phyloP scores from a whole-genome alignment of 768 basidiomycete species.

The Auriscalpium microsporum region DNA sequence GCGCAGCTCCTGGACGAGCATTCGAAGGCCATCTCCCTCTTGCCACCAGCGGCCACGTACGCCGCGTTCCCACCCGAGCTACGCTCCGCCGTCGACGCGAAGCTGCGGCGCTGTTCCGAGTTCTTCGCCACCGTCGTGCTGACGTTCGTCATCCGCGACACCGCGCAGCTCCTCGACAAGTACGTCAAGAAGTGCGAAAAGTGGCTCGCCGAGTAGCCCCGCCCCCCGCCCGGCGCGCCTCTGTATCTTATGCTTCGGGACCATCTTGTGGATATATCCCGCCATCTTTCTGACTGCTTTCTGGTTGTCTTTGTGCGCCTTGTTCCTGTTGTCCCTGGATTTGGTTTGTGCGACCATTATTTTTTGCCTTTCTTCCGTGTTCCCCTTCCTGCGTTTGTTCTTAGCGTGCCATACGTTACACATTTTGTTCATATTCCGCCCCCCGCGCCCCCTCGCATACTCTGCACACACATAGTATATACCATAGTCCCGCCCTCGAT shows the following conservation, averaged over 20 bases:
- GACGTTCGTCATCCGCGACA: slow-evolving; percentile 82
- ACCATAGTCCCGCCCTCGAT: background rate
- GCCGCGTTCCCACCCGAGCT: slow-evolving; percentile 58
- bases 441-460: background rate
- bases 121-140: slow-evolving; percentile 87
- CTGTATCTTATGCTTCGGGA: slow-evolving; percentile 26
- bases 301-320: background rate
- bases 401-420: background rate
- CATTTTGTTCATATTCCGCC: background rate
- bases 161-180: slow-evolving; percentile 82
- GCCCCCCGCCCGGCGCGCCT: background rate
- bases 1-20: slow-evolving; percentile 84
- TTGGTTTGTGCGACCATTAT: background rate
- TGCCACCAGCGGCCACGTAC: slow-evolving; percentile 66
- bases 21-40: slow-evolving; percentile 59
- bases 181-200: slow-evolving; percentile 92
- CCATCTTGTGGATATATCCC: slow-evolving; percentile 21
- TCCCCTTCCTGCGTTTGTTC: background rate
- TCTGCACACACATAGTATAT: background rate
- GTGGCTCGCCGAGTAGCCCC: slow-evolving; percentile 68
- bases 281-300: slow-evolving; percentile 19
- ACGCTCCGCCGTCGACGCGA: slow-evolving; percentile 57
- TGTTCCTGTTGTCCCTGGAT: background rate
- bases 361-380: background rate
- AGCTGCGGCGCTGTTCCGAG: slow-evolving; percentile 76